Evolutionary conservation across 352 stramenopile species (phyloP).

Genomic region (Thalassiosira ordinaria): DNA sequence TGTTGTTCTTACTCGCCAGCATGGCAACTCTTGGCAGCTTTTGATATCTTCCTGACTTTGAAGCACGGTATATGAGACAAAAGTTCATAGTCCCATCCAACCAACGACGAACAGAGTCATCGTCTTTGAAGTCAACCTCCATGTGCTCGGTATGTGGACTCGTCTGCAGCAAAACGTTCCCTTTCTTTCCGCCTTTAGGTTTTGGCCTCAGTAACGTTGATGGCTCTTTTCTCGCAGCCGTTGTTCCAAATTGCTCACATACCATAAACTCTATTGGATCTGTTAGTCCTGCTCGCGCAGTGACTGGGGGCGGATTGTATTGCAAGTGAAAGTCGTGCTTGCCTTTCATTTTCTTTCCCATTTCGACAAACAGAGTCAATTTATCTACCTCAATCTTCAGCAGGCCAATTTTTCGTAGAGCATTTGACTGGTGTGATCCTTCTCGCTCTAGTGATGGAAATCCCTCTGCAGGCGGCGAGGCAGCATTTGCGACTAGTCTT

Average conservation of each 20-base stretch:
- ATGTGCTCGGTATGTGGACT: conserved; percentile 23
- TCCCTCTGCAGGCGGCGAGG: conserved; percentile 29
- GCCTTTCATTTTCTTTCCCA: conserved; percentile 26
- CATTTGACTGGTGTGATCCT: conserved; percentile 14
- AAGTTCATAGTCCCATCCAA: conserved; percentile 37
- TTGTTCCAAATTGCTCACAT: conserved; percentile 14
- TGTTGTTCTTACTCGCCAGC: conserved; percentile 12
- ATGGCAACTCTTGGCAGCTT: conserved; percentile 35
- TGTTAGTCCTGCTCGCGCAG: background rate
- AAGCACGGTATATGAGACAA: conserved; percentile 18
- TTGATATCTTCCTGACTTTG: background rate
- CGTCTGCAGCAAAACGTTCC: conserved; percentile 19
- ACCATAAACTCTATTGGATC: conserved; percentile 24
- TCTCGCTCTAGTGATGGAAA: conserved; percentile 25
- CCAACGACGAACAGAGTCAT: conserved; percentile 38
- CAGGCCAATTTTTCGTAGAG: conserved; percentile 8
- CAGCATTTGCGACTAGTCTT: conserved; percentile 26
- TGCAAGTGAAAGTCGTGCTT: conserved; percentile 34
- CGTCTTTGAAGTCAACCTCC: conserved; percentile 27
- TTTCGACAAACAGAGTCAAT: conserved; percentile 27
- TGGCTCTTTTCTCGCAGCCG: background rate
- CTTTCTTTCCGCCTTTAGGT: conserved; percentile 10
- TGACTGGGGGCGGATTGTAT: conserved; percentile 28
- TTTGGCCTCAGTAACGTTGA: background rate
- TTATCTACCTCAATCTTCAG: conserved; percentile 35